Base-by-base conservation (phyloP, 129 eudicot species). In the Tanacetum coccineum region DNA sequence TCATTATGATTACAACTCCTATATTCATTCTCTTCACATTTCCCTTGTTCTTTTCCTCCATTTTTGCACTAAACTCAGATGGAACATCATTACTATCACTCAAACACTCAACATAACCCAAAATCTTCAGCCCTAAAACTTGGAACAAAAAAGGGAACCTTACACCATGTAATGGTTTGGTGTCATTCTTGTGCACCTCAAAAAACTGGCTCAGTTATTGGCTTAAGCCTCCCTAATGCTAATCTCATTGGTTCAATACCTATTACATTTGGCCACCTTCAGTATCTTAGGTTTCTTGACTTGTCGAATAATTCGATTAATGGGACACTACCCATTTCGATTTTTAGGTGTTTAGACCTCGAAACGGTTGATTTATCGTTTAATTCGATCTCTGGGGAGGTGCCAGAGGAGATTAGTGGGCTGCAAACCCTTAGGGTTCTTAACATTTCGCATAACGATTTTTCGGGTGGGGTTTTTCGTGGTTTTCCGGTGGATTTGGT, bases 161-260 rank as follows among this genome's bases (percentile, higher is more conserved):
- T 39, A 84, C 78, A 39, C 99, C 99, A 14, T 94, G 99, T 69
- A 81, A 50, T 94, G 99, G 99, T 69, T 71, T 57, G 99, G 99
- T 56, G 87, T 94, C 61, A 82, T n/a, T n/a, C 83, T 2, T 94
- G 99, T 39, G 77, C 82, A 32, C 70, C 75, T n/a, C n/a, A n/a
- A 6, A 81, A 78, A 3, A 67, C 13, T 57, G 70, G 75, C 9
- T 53, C 84, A 3, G 99, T 89, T 66, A 76, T 68, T 11, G 55
- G 74, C 39, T 51, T 94, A 30, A 53, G 48, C 46, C 88, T 89
- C 45, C 93, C 95, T 21, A 79, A 85, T 54, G 66, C 81, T 14
- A 71, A 76, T 13, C 92, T 94, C 55, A 59, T 74, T 10, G 99
- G 99, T 25, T 74, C 85, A 3, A 73, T 94, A 30, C 93, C 97